These are phyloP conservation scores for Lachancea sp. DNA, from an alignment of 805 yeast genomes.

Conservation along the genomic window DNA sequence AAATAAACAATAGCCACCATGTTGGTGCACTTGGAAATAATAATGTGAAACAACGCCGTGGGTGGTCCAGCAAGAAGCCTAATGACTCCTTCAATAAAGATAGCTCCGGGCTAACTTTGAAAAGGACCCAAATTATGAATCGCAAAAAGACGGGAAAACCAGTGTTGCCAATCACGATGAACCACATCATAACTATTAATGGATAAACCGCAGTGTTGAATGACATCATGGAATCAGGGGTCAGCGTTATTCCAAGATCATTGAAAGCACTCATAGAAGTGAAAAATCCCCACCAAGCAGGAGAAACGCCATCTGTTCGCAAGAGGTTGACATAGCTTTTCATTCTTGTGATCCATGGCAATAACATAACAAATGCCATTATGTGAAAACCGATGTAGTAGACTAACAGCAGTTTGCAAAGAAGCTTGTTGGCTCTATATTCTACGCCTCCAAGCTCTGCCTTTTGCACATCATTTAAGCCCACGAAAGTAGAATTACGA, in stretches of 20 bases:
- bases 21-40: slow-evolving; percentile 90
- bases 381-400: slow-evolving; percentile 78
- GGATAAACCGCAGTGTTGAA: slow-evolving; percentile 62
- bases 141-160: slow-evolving; percentile 86
- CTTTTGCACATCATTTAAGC: slow-evolving; percentile 73
- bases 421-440: slow-evolving; percentile 76
- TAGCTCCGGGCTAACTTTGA: slow-evolving; percentile 58
- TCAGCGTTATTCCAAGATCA: slow-evolving; percentile 78
- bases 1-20: slow-evolving; percentile 82
- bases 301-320: slow-evolving; percentile 52
- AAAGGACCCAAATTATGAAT: slow-evolving; percentile 73
- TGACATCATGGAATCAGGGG: slow-evolving; percentile 70
- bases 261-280: slow-evolving; percentile 74
- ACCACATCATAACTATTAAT: slow-evolving; percentile 54
- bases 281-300: slow-evolving; percentile 93
- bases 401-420: slow-evolving; percentile 54
- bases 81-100: slow-evolving; percentile 66
- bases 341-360: slow-evolving; percentile 53
- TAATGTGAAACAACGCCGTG: slow-evolving; percentile 92
- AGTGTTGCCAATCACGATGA: slow-evolving; percentile 88
- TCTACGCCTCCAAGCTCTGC: slow-evolving; percentile 97
- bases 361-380: slow-evolving; percentile 43
- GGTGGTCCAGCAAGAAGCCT: slow-evolving; percentile 86
- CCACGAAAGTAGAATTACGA: slow-evolving; percentile 85
- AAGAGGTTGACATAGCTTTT: slow-evolving; percentile 40